Evolutionary conservation across 129 eudicot genomes (phyloP).

Genomic region (Rutidosis leptorrhynchoides): DNA sequence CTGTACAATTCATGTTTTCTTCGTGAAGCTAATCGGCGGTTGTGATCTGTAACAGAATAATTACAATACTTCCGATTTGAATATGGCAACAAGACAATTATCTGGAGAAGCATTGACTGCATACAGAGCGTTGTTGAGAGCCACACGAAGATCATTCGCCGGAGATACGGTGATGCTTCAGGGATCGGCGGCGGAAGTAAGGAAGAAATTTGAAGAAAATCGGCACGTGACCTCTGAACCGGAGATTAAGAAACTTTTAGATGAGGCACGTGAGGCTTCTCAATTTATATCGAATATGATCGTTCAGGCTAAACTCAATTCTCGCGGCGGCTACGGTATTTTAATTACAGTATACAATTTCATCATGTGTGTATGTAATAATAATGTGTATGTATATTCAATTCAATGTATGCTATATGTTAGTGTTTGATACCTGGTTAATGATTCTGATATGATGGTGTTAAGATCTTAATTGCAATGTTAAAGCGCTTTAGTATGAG

Average conservation of each 20-base stretch:
- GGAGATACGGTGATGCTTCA: slow-evolving; percentile 72
- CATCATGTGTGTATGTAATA: neutral
- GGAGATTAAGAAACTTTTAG: slow-evolving; percentile 55
- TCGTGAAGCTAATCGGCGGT: slow-evolving; percentile 18
- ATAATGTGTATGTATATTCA: neutral
- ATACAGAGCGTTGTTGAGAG: slow-evolving; percentile 63
- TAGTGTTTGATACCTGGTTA: slow-evolving; percentile 3
- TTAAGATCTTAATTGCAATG: too few species aligned
- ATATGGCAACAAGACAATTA: slow-evolving; percentile 44
- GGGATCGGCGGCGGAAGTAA: slow-evolving; percentile 70
- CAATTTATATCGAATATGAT: slow-evolving; percentile 70
- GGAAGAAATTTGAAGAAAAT: slow-evolving; percentile 79
- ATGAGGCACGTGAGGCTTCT: slow-evolving; percentile 76
- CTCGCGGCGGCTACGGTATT: slow-evolving; percentile 76
- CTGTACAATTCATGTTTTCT: neutral
- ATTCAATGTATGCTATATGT: neutral
- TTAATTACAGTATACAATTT: slow-evolving; percentile 10
- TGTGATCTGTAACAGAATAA: slow-evolving; percentile 22
- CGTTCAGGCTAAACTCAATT: slow-evolving; percentile 78
- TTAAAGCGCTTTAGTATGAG: too few species aligned
- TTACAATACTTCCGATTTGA: neutral
- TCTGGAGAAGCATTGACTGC: slow-evolving; percentile 53
- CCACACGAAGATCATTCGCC: slow-evolving; percentile 74
- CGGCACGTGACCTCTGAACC: slow-evolving; percentile 58
- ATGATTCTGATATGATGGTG: neutral